phyloP scores from a whole-genome alignment of 2,329 filamentous ascomycete species.

The Biscogniauxia mediterranea region DNA sequence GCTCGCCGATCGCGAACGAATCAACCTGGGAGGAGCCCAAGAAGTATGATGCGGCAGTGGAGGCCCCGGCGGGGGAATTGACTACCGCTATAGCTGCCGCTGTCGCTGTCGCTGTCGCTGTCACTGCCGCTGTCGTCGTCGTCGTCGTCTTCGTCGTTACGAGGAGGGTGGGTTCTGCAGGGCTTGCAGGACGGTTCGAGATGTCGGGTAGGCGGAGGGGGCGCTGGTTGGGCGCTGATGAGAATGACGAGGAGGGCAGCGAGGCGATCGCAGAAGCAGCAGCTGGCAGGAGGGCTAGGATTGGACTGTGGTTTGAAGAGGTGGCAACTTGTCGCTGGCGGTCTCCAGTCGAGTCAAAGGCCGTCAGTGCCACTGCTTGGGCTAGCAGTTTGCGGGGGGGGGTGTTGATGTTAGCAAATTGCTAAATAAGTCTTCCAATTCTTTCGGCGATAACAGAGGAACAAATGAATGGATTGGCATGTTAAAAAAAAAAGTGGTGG shows the following conservation, averaged over 20 bases:
- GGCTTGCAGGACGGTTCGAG: constrained; percentile 12
- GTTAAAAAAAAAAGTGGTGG: background rate
- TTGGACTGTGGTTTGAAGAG: background rate
- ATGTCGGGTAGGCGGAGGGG: constrained; percentile 3
- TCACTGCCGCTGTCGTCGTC: background rate
- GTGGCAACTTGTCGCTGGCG: background rate
- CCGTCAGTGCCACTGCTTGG: background rate
- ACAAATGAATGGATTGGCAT: background rate
- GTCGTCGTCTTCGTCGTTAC: background rate
- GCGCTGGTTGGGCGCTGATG: constrained; percentile 20
- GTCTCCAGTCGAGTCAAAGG: background rate
- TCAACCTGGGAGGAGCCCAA: constrained; percentile 1
- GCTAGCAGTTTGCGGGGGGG: background rate
- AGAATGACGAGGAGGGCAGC: constrained; percentile 4
- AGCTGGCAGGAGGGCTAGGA: background rate
- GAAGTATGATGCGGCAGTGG: background rate
- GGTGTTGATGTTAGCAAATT: background rate
- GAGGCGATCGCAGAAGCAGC: background rate
- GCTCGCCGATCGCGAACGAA: constrained; percentile 14
- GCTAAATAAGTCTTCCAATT: background rate
- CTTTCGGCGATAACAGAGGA: background rate
- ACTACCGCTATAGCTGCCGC: background rate
- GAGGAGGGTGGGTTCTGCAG: constrained; percentile 8
- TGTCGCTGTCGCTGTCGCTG: background rate
- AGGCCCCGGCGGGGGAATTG: background rate